Evolutionary conservation across 768 basidiomycete species (phyloP).

Genomic region (Clitopilus hobsonii): DNA sequence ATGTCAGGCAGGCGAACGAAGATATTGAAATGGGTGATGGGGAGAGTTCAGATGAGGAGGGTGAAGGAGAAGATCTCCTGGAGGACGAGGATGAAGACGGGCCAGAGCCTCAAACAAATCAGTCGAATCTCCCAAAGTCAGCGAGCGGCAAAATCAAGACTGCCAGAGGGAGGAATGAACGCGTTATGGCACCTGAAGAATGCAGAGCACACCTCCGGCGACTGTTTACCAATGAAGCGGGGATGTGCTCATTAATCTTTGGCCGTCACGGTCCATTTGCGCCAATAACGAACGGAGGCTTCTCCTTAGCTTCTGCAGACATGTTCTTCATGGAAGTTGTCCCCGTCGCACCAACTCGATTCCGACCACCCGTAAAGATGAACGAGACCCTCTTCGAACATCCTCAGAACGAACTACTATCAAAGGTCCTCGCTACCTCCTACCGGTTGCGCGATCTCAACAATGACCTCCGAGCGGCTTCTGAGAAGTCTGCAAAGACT

Average conservation of each 20-base stretch:
- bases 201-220: constrained; percentile 90
- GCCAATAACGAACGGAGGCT: constrained; percentile 48
- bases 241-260: constrained; percentile 85
- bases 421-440: constrained; percentile 75
- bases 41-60: constrained; percentile 44
- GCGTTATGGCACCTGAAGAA: constrained; percentile 87
- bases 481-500: constrained; percentile 49
- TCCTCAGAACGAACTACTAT: constrained; percentile 88
- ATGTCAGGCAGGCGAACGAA: constrained; percentile 18
- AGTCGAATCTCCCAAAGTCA: constrained; percentile 50
- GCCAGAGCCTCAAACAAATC: constrained; percentile 19
- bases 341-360: constrained; percentile 90
- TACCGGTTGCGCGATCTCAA: constrained; percentile 79
- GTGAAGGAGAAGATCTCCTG: constrained; percentile 43
- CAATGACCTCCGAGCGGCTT: constrained; percentile 53
- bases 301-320: constrained; percentile 77
- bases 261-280: constrained; percentile 89
- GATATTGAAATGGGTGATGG: constrained; percentile 49
- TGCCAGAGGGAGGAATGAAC: constrained; percentile 78
- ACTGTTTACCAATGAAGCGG: constrained; percentile 77
- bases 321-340: constrained; percentile 97
- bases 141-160: constrained; percentile 78
- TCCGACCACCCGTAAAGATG: constrained; percentile 90
- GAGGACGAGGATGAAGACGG: constrained; percentile 51
- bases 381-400: constrained; percentile 94